Base-by-base conservation (phyloP, 2,329 filamentous ascomycete genomes). In the Monosporascus sp. region DNA sequence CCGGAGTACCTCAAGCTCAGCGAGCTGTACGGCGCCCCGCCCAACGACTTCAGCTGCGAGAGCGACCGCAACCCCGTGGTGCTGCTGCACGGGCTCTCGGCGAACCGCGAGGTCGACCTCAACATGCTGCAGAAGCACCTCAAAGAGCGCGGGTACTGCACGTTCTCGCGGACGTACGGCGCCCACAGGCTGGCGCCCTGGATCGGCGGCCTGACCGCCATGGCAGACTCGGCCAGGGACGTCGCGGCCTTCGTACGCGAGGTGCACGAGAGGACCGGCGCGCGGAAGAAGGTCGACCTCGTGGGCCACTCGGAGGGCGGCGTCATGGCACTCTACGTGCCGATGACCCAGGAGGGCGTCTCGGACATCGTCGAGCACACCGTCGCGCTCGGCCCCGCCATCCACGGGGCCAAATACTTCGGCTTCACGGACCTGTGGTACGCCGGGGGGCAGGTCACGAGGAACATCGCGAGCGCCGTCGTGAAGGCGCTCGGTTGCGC, bases 251-350 rank as follows among this genome's bases (percentile, higher is more conserved):
- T 73, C 58, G 65, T 75, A 51, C 63, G 61, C 20, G 63, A 70
- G 40, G 71, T 75, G 0, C 55, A 60, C 17, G 50, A 62, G 5
- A 63, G 66, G 53, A 72, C 72, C 3, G 68, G 67, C 9, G 67
- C 69, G 37, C 37, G 40, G 40, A 18, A 43, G 40, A 72, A 71
- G 48, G 62, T 75, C 31, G 68, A 75, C 51, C 53, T 75, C 1
- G 70, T 75, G 17, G 73, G 73, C 7, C 72, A 75, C 58, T 75
- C 72, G 2, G 73, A 75, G 58, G 73, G 73, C 44, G 73, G 64
- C 6, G 72, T 74, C 51, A 71, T 74, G 53, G 52, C 68, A 1
- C 60, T 75, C 37, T 64, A 63, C 55, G 63, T 65, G 31, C 64
- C 64, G 2, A 54, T 66, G 58, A 62, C 63, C 48, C 62, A 67